phyloP scores from a whole-genome alignment of 2,329 filamentous ascomycete species.

The Blumeriella jaapii region DNA sequence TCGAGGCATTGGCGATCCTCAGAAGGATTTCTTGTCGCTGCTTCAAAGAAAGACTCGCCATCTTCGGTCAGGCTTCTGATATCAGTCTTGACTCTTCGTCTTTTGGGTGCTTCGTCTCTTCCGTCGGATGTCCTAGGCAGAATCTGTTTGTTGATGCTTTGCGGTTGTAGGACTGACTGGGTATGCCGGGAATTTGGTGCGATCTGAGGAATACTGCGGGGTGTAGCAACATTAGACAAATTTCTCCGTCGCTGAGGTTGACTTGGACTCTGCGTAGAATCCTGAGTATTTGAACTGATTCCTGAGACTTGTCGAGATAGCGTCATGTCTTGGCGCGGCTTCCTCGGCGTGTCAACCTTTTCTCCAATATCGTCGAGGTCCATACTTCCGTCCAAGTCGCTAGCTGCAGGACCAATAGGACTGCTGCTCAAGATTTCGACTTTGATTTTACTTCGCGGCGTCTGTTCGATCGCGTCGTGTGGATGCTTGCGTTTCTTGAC shows the following conservation, averaged over 20 bases:
- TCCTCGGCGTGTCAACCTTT: slow-evolving; percentile 27
- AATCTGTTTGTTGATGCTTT: slow-evolving; percentile 22
- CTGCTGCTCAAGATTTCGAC: slow-evolving; percentile 22
- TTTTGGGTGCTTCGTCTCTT: slow-evolving; percentile 8
- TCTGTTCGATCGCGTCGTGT: slow-evolving; percentile 5
- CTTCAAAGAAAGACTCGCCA: slow-evolving; percentile 9
- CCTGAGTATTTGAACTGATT: background rate
- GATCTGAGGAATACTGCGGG: background rate
- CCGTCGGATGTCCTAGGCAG: slow-evolving; percentile 17
- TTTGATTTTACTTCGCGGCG: slow-evolving; percentile 17
- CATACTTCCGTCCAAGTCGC: slow-evolving; percentile 24
- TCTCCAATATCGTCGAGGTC: slow-evolving; percentile 29
- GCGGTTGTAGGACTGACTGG: slow-evolving; percentile 17
- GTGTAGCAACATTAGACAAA: background rate
- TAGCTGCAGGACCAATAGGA: slow-evolving; percentile 17
- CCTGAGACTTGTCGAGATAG: slow-evolving; percentile 2
- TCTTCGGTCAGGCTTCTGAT: slow-evolving; percentile 20
- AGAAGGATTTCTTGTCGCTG: background rate
- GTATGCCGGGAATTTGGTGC: slow-evolving; percentile 5
- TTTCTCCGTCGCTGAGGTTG: slow-evolving; percentile 1
- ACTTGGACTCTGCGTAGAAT: background rate
- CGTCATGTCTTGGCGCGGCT: slow-evolving; percentile 14
- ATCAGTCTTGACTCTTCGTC: slow-evolving; percentile 11
- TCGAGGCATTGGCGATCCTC: slow-evolving; percentile 7
- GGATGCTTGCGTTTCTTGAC: slow-evolving; percentile 22